Conservation (phyloP, 805 yeast species). For the Ogataea trehaloabstinens region DNA sequence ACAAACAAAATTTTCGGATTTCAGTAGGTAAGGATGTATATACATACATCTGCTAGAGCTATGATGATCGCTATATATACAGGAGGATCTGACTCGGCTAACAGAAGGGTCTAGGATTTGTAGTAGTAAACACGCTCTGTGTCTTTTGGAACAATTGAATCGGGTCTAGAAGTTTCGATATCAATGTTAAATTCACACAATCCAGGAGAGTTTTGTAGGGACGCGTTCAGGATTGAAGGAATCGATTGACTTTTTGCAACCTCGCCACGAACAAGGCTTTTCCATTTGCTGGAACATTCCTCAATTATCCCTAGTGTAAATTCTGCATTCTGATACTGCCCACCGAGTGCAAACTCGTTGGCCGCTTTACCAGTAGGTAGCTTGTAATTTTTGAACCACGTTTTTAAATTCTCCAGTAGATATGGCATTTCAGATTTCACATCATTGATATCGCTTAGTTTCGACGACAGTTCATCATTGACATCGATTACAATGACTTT, state of each 20-base stretch:
- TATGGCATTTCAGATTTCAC: conserved; percentile 69
- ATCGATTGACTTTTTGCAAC: conserved; percentile 28
- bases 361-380: conserved; percentile 78
- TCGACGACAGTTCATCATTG: conserved; percentile 60
- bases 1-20: no score
- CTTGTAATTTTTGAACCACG: conserved; percentile 84
- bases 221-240: conserved; percentile 40
- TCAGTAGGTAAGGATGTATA: no score
- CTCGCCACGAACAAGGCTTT: conserved; percentile 45
- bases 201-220: conserved; percentile 31
- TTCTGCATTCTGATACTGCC: conserved; percentile 56
- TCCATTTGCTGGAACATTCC: conserved; percentile 73
- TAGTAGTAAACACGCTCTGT: conserved; percentile 27
- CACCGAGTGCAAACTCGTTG: conserved; percentile 73
- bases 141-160: conserved; percentile 39
- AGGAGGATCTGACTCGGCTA: no score
- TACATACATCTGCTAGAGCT: no score
- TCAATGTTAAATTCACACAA: conserved; percentile 26
- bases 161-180: conserved; percentile 23
- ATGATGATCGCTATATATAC: no score
- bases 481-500: conserved; percentile 71
- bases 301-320: conserved; percentile 59
- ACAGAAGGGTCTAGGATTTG: no score
- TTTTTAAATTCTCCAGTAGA: conserved; percentile 62
- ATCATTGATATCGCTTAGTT: conserved; percentile 63